Conservation (phyloP, 2,329 filamentous ascomycete species). For the Pseudonectria foliicola region DNA sequence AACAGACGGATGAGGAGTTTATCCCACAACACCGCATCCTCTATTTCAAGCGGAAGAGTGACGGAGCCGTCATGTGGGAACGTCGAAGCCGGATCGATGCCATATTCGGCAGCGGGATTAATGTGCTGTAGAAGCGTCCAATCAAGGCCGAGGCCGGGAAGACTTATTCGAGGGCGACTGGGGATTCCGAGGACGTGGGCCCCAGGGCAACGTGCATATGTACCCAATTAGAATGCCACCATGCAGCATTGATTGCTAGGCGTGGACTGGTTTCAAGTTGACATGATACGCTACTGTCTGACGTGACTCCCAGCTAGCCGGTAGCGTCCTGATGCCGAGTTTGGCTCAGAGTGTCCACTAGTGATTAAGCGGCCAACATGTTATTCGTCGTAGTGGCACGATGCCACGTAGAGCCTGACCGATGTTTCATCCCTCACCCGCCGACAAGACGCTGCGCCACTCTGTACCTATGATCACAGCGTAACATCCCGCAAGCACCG, state of each 20-base stretch:
- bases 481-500: neutral
- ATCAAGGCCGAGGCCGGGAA: slow-evolving; percentile 20
- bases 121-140: too few species aligned
- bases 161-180: too few species aligned
- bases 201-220: neutral
- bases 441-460: neutral
- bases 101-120: slow-evolving; percentile 46
- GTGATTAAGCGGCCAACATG: too few species aligned
- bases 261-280: too few species aligned
- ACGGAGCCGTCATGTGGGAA: slow-evolving; percentile 50
- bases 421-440: neutral
- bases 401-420: neutral
- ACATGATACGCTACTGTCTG: too few species aligned
- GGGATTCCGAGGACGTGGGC: neutral
- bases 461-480: too few species aligned
- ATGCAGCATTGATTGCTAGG: too few species aligned
- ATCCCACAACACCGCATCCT: slow-evolving; percentile 58
- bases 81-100: slow-evolving; percentile 43
- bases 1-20: slow-evolving; percentile 59
- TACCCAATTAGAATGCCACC: neutral
- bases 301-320: too few species aligned
- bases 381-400: too few species aligned
- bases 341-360: too few species aligned
- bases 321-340: too few species aligned
- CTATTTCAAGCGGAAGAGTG: slow-evolving; percentile 50